Evolutionary conservation across 306 rosid genomes (phyloP), one percentile per base, ranked within the genome.

Genomic region (Hippophae tibetana): DNA sequence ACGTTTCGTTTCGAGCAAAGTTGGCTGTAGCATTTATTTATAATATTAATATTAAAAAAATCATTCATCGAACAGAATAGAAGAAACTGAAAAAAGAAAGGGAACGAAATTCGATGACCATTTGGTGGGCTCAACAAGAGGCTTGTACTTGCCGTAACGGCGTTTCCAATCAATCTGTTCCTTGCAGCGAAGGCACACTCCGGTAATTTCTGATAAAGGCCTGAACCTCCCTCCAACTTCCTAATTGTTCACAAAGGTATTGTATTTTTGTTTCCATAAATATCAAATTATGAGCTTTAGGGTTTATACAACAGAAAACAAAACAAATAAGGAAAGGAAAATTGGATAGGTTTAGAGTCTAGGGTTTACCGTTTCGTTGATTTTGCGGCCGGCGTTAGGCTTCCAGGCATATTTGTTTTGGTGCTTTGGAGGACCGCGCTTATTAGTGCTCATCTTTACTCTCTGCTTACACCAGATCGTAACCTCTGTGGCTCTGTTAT

Each of bases 121-220:
- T 76, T 87, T 92, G 8, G 95, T 78, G 9, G 95, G 98, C 64
- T 87, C 82, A 12, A 79, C 42, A 47, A 92, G 89, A 46, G 86
- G 57, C 80, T 92, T 92, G 81, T 87, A 92, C 61, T 87, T 92
- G 4, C 96, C 96, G 48, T 88, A 88, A 18, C 86, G 87, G 63
- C 96, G 93, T 60, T 87, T 87, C 95, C 96, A 87, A 13, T 92
- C 99, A 45, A 92, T 83, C 65, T 92, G 95, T 0, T 85, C 96
- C 69, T 62, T 92, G 47, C 96, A 92, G 42, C 99, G 95, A 40
- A 72, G 86, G 65, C 99, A 92, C 5, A 87, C 95, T 0, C 98
- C 96, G 5, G 90, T 81, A 38, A 88, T 69, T 14, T 84, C 95
- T 43, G 95, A 86, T 1, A 74, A 31, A 14, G 97, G 97, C 74